Base-by-base conservation (phyloP, 345 rosid species). In the Psidium guajava region DNA sequence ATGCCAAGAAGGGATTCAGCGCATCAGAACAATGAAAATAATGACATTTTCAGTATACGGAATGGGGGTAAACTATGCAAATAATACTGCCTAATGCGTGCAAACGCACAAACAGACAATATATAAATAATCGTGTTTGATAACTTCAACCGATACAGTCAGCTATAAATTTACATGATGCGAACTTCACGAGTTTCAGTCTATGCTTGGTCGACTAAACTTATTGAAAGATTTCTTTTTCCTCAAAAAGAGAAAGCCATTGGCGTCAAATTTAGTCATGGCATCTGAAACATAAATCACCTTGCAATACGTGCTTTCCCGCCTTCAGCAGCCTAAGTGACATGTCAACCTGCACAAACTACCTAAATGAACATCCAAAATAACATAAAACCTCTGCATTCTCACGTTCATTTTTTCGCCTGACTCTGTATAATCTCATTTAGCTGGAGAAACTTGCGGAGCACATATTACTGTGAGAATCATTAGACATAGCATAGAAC, bases 231-330 rank as follows among this genome's bases (percentile, higher is more conserved):
- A 69, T 69, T 69, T 69, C 44, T 36, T 11, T 69, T 32, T 32
- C 20, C 24, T 11, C 83, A 6, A 24, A n/a, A 82, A 82, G 10
- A 44, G 24, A 54, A n/a, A 81, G 47, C 21, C 58, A 44, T 54
- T 50, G 8, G 36, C 40, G 52, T 27, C 11, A 51, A 82, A 18
- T 27, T 27, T 51, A 55, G 24, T 53, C 2, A 1, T 11, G 69
- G 3, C 15, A 54, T 69, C 50, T 84, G 44, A 3, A 81, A 80
- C 73, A 42, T 80, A 54, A 85, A 32, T 91, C 59, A 94, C 98
- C 99, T 93, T 96, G 99, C 89, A 95, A 92, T 85, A 97, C 96
- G 87, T 95, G 98, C 88, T 97, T 95, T 87, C 97, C 98, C 25
- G 93, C 95, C 92, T 93, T 93, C n/a, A 95, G 92, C 91, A 97